phyloP scores from a whole-genome alignment of 495 filamentous ascomycete genomes.

The Apiosordaria backusii region DNA sequence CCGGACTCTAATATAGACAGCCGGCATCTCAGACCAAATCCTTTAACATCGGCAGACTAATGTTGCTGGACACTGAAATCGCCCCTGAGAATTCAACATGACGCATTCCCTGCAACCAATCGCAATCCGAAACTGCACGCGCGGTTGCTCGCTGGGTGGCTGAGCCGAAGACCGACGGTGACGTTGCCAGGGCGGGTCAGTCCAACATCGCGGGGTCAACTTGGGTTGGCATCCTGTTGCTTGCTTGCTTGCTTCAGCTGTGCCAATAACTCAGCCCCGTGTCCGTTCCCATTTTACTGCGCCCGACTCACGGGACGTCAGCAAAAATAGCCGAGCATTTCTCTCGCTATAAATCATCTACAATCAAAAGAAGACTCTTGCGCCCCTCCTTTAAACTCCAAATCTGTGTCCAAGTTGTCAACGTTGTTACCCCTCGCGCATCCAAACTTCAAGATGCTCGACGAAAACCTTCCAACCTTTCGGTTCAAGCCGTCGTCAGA shows the following conservation, averaged over 20 bases:
- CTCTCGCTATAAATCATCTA: not conserved
- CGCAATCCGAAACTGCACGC: not conserved
- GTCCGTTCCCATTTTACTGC: not conserved
- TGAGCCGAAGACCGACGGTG: conserved; percentile 1
- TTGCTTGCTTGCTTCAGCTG: not conserved
- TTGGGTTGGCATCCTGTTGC: not conserved
- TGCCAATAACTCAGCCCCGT: conserved; percentile 9
- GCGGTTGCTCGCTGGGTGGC: not conserved
- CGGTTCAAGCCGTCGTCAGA: conserved; percentile 39
- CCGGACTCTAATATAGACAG: not conserved
- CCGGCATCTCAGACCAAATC: not conserved
- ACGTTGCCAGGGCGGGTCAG: not conserved
- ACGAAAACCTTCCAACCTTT: conserved; percentile 82
- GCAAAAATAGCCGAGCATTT: not conserved
- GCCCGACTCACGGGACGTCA: conserved; percentile 2
- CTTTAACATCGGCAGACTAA: not conserved
- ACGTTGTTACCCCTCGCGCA: not conserved
- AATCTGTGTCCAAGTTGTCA: not conserved
- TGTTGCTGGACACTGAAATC: not conserved
- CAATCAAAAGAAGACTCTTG: not conserved
- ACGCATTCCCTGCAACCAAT: not conserved
- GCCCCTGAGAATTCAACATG: not conserved
- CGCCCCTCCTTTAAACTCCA: not conserved
- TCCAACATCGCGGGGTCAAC: conserved; percentile 5
- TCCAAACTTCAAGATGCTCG: conserved; percentile 62